These are phyloP conservation scores for Lizonia empirigonia DNA, from an alignment of 2,329 filamentous ascomycete genomes.

Conservation along the genomic window DNA sequence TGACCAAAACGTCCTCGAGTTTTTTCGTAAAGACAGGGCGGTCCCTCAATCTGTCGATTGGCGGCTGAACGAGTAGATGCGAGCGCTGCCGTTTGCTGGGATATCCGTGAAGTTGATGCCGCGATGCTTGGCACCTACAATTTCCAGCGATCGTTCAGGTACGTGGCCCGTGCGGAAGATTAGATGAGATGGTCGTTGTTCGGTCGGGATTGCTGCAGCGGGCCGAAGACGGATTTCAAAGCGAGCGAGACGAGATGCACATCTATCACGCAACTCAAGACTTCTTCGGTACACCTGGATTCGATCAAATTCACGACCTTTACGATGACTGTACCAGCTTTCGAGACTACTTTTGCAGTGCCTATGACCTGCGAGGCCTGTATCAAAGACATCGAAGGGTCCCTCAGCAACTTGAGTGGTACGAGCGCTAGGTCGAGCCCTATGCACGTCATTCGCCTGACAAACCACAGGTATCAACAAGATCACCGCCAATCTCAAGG, in stretches of 20 bases:
- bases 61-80: constrained; percentile 1
- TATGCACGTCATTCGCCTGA: constrained; percentile 33
- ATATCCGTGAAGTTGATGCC: constrained; percentile 15
- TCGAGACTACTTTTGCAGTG: constrained; percentile 90
- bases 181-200: neutral
- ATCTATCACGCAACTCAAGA: constrained; percentile 12
- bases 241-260: constrained; percentile 26
- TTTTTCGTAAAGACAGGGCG: neutral
- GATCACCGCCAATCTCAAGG: constrained; percentile 79
- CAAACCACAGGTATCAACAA: constrained; percentile 72
- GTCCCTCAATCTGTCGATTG: neutral
- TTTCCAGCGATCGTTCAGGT: neutral
- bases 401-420: constrained; percentile 75
- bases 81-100: constrained; percentile 11
- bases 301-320: neutral
- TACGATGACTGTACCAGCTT: constrained; percentile 42
- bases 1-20: neutral
- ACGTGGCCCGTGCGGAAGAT: neutral
- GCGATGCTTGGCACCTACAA: constrained; percentile 14
- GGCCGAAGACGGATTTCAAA: constrained; percentile 40
- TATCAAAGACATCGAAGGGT: constrained; percentile 81
- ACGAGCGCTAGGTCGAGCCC: constrained; percentile 31
- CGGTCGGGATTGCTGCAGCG: constrained; percentile 14
- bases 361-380: constrained; percentile 90
- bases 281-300: neutral